phyloP scores from a whole-genome alignment of 2,329 filamentous ascomycete genomes.

The Xylaria sp. region DNA sequence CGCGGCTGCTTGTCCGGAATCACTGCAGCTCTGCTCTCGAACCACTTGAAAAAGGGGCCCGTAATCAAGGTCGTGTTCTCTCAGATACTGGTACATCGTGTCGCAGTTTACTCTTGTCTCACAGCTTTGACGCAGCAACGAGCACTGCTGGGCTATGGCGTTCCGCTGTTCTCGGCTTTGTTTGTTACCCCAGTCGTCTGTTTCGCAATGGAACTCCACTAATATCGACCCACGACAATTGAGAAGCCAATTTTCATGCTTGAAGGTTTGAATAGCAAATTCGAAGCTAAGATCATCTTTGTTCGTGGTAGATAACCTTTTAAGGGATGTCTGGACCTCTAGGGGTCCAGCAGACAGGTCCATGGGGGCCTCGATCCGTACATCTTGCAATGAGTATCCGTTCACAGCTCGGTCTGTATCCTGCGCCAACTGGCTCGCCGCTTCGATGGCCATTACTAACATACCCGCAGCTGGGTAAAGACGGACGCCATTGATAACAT shows the following conservation, averaged over 20 bases:
- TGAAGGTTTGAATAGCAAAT: conserved; percentile 25
- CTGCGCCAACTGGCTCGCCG: conserved; percentile 33
- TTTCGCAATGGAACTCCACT: background rate
- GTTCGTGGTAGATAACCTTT: background rate
- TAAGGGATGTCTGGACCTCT: conserved; percentile 36
- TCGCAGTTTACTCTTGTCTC: background rate
- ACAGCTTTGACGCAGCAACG: background rate
- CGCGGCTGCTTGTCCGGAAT: too few relatives aligned
- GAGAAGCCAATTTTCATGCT: background rate
- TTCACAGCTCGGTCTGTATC: background rate
- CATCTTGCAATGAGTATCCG: conserved; percentile 27
- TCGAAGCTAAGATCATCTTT: conserved; percentile 13
- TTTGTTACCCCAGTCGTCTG: conserved; percentile 12
- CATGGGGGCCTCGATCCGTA: conserved; percentile 27
- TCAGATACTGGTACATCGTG: conserved; percentile 28
- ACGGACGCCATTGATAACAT: conserved; percentile 50
- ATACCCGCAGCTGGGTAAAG: conserved; percentile 51
- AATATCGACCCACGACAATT: conserved; percentile 35
- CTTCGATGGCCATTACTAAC: conserved; percentile 51
- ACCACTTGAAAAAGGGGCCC: conserved; percentile 6
- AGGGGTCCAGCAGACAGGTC: background rate
- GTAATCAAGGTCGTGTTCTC: conserved; percentile 26
- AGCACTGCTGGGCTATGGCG: background rate
- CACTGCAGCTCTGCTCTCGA: too few relatives aligned
- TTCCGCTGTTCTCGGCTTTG: conserved; percentile 4